phyloP scores from a whole-genome alignment of 1,284 basidiomycete genomes.

The Cutaneotrichosporon mucoides region DNA sequence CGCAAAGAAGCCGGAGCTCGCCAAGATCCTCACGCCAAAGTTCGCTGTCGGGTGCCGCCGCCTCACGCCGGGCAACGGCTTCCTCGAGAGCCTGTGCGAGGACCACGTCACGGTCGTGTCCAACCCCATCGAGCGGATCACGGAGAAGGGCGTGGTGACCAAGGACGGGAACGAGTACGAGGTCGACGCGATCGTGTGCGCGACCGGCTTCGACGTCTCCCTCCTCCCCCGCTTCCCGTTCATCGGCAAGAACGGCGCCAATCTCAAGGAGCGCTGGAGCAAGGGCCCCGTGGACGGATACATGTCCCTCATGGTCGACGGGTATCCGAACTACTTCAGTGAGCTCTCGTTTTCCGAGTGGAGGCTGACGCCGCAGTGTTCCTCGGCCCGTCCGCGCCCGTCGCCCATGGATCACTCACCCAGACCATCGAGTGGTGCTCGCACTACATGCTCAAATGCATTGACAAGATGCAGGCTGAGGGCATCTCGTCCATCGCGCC shows the following conservation, averaged over 20 bases:
- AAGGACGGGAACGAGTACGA: conserved; percentile 22
- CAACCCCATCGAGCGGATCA: conserved; percentile 21
- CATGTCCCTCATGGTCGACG: conserved; percentile 29
- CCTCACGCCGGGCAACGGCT: conserved; percentile 41
- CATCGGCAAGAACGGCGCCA: conserved; percentile 19
- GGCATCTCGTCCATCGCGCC: conserved; percentile 18
- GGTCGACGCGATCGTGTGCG: conserved; percentile 31
- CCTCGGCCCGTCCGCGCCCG: not conserved
- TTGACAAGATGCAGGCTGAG: conserved; percentile 13
- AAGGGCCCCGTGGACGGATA: conserved; percentile 25
- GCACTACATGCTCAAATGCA: conserved; percentile 19
- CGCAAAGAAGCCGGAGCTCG: conserved; percentile 17
- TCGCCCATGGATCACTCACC: conserved; percentile 6
- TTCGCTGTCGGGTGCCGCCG: conserved; percentile 37
- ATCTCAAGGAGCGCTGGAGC: conserved; percentile 35
- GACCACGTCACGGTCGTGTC: conserved; percentile 27
- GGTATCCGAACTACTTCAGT: conserved; percentile 31
- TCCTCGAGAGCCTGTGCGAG: conserved; percentile 37
- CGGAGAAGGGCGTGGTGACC: conserved; percentile 23
- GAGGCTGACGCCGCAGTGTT: not conserved
- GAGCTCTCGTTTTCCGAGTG: not conserved
- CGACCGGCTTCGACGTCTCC: conserved; percentile 34
- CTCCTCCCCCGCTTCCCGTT: conserved; percentile 32
- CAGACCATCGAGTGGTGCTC: conserved; percentile 22
- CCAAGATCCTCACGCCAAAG: conserved; percentile 22